Evolutionary conservation across 306 rosid genomes (phyloP), one percentile per base, ranked within the genome.

Genomic region (Luffa aegyptiaca): DNA sequence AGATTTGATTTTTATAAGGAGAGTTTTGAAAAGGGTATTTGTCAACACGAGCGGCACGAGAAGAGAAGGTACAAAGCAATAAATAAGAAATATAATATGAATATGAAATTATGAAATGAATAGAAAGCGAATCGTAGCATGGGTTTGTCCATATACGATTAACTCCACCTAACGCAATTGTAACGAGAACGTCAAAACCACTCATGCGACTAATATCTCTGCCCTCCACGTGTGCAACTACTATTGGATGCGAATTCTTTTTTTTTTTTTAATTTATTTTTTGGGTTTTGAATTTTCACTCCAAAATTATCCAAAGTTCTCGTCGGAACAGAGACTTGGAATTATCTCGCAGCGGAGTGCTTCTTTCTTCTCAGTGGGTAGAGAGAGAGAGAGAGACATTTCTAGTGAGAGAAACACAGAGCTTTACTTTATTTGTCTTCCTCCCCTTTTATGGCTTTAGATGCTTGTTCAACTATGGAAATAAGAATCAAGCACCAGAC

Each of bases 261-360:
- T 64, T 65, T 64, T 26, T 31, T 12, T 1, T 44, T 70, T 63
- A 45, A 35, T 1, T 37, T 16, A 0, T 42, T 69, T 21, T 17
- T 69, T 8, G 48, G 18, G 13, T 17, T 74, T 48, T 51, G 44
- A 74, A 26, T 31, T 73, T 76, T 55, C 52, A 52, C 58, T 18
- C 57, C 45, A 16, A 62, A 81, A 46, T 21, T 52, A 84, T 77
- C 75, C 87, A 20, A 51, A 39, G 56, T 70, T 83, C 80, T 84
- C 82, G 86, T 86, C 87, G 85, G 86, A 88, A 85, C 92, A 80
- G 84, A 84, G 77, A 70, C 86, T 84, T 84, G 73, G 83, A 84
- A 81, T 82, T 69, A 39, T 69, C 49, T 83, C 80, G 81, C 89
- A 77, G 80, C 86, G 78, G 87, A 80, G 75, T 59, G 84, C 72